Base-by-base conservation (phyloP, 2,329 filamentous ascomycete species). In the Apiospora hydei region DNA sequence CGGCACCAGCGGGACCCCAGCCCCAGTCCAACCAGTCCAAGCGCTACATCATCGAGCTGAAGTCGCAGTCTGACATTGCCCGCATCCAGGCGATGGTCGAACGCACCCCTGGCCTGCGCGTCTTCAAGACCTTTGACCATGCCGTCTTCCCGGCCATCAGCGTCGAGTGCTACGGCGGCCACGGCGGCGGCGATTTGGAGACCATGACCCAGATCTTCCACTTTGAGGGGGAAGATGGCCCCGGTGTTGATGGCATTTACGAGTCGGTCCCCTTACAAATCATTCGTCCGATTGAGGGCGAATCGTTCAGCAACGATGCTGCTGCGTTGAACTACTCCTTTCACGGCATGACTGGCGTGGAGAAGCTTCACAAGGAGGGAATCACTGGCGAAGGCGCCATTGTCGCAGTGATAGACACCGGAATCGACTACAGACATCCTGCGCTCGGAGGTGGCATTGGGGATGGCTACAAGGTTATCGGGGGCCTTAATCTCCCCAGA, bases 391-490 rank as follows among this genome's bases (percentile, higher is more conserved):
- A 74, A 30, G 76, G 77, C n/a, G 77, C 76, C 21, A 75, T 68
- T 0, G 71, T 77, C 30, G 77, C 77, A 0, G 67, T 77, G n/a
- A 73, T 78, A 8, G 77, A 78, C 66, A 76, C 73, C 18, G 77
- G 76, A 14, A 72, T 77, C 44, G 73, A 77, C 69, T 78, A 76
- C 67, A 76, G 73, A 2, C 76, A 78, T 61, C 75, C 75, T 13
- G 77, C 76, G 72, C 73, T 78, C 18, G 76, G 77, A 7, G 77
- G 76, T 26, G 75, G 77, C 13, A 75, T 78, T 53, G 77, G 77
- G 0, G 73, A 73, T 2, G 71, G 75, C 30, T 77, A 72, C 49
- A 77, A 75, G 24, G 74, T 78, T n/a, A 73, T 75, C 47, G 77
- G 75, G 0, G 77, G 77, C 11, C 75, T 76, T 71, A 75, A 77